Conservation (phyloP, 2,329 filamentous ascomycete genomes). For the Sarocladium strictum region DNA sequence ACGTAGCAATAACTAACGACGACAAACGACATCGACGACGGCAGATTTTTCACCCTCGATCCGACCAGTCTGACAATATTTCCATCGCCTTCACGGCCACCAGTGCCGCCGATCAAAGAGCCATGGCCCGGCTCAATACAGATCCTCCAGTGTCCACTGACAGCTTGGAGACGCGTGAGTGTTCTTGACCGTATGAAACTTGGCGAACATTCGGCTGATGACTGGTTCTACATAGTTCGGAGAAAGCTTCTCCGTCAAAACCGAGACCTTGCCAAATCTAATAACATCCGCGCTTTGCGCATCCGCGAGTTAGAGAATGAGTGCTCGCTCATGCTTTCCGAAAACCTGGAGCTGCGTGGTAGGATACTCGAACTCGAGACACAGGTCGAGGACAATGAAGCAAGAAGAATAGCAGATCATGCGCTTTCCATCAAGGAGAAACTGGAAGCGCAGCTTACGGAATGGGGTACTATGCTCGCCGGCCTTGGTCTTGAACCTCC, state of each 20-base stretch:
- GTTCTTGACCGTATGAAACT: too few relatives aligned
- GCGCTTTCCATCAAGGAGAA: conserved; percentile 63
- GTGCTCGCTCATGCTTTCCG: conserved; percentile 66
- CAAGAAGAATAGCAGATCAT: conserved; percentile 56
- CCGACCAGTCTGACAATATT: background rate
- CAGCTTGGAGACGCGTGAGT: conserved; percentile 65
- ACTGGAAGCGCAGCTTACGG: conserved; percentile 65
- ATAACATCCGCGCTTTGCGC: conserved; percentile 70
- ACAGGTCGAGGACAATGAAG: conserved; percentile 56
- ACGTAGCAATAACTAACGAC: background rate
- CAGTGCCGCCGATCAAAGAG: conserved; percentile 22
- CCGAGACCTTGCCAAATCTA: conserved; percentile 72
- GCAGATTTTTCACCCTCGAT: background rate
- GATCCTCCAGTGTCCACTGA: conserved; percentile 60
- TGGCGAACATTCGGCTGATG: too few relatives aligned
- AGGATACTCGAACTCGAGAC: conserved; percentile 65
- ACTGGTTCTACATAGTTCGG: conserved; percentile 50
- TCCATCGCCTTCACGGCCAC: conserved; percentile 17
- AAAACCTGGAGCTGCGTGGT: conserved; percentile 68
- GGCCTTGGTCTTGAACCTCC: conserved; percentile 58
- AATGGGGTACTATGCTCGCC: conserved; percentile 62
- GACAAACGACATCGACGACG: background rate
- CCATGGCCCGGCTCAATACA: conserved; percentile 80
- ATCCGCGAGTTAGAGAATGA: conserved; percentile 75
- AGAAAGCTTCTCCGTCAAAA: conserved; percentile 78